These are phyloP conservation scores for Protomyces inundatus DNA, from an alignment of 1,139 yeast species.

Conservation along the genomic window DNA sequence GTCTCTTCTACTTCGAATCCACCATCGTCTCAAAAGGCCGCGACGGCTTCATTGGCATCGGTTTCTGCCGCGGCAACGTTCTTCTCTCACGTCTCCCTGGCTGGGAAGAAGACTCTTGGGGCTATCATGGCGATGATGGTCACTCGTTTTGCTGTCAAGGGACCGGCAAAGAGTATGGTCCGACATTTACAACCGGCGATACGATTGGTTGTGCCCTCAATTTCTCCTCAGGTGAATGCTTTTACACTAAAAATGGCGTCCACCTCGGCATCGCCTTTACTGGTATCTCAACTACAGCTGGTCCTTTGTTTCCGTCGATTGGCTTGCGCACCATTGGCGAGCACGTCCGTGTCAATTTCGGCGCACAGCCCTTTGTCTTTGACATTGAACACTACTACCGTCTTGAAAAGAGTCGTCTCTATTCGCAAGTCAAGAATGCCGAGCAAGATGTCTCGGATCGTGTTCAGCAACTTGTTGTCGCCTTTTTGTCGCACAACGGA, in stretches of 20 bases:
- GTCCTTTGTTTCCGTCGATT: constrained; percentile 47
- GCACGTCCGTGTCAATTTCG: constrained; percentile 63
- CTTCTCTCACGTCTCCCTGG: constrained; percentile 44
- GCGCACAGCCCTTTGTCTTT: constrained; percentile 58
- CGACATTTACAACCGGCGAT: constrained; percentile 54
- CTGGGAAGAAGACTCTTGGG: constrained; percentile 49
- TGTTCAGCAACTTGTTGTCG: constrained; percentile 48
- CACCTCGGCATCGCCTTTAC: constrained; percentile 51
- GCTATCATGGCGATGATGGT: constrained; percentile 58
- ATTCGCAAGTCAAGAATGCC: constrained; percentile 23
- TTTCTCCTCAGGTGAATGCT: constrained; percentile 57
- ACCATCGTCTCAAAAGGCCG: constrained; percentile 44
- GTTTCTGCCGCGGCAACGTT: constrained; percentile 38
- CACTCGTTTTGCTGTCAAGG: constrained; percentile 45
- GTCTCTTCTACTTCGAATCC: constrained; percentile 57
- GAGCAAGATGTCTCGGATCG: constrained; percentile 22
- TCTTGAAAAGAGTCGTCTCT: constrained; percentile 21
- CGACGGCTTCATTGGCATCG: constrained; percentile 40
- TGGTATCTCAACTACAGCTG: constrained; percentile 39
- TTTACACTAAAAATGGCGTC: constrained; percentile 79
- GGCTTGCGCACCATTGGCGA: constrained; percentile 48
- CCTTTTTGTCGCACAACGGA: constrained; percentile 71
- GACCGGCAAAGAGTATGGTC: constrained; percentile 44
- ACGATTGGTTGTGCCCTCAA: constrained; percentile 81
- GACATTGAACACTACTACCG: constrained; percentile 65